Evolutionary conservation across 108 stramenopile genomes (phyloP).

Genomic region (Skeletonema menzelii): DNA sequence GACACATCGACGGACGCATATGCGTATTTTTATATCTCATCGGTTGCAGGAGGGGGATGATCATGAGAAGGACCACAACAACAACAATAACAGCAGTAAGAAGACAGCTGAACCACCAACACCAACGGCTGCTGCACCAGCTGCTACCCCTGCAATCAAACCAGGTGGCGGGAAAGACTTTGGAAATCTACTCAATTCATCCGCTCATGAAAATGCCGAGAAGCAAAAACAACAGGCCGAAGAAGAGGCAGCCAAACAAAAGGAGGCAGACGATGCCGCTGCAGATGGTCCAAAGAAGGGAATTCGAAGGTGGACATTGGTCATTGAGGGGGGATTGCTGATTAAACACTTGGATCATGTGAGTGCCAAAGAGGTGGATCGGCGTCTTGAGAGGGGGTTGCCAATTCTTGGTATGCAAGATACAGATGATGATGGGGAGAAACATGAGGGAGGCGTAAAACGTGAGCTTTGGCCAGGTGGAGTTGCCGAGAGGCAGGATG

Average conservation of each 20-base stretch:
- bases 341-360: conserved; percentile 72
- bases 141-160: not conserved
- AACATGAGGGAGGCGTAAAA: not conserved
- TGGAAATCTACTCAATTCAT: conserved; percentile 19
- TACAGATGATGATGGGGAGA: not conserved
- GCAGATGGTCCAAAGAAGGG: conserved; percentile 10
- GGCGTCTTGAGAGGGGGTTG: conserved; percentile 21
- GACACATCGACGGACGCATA: conserved; percentile 57
- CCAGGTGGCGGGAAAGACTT: conserved; percentile 38
- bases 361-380: conserved; percentile 57
- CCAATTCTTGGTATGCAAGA: conserved; percentile 25
- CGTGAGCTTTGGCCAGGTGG: conserved; percentile 35
- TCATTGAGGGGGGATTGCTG: conserved; percentile 77
- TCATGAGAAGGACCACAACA: conserved; percentile 10
- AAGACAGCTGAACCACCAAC: not conserved
- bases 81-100: not conserved
- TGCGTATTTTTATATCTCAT: conserved; percentile 77
- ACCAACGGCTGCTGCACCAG: not conserved
- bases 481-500: conserved; percentile 49
- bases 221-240: not conserved
- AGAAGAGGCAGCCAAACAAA: not conserved
- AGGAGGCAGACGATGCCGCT: not conserved
- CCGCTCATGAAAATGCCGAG: conserved; percentile 17
- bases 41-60: conserved; percentile 20
- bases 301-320: conserved; percentile 53